Evolutionary conservation across 1,284 basidiomycete species (phyloP).

Genomic region (Rhizoctonia solani): DNA sequence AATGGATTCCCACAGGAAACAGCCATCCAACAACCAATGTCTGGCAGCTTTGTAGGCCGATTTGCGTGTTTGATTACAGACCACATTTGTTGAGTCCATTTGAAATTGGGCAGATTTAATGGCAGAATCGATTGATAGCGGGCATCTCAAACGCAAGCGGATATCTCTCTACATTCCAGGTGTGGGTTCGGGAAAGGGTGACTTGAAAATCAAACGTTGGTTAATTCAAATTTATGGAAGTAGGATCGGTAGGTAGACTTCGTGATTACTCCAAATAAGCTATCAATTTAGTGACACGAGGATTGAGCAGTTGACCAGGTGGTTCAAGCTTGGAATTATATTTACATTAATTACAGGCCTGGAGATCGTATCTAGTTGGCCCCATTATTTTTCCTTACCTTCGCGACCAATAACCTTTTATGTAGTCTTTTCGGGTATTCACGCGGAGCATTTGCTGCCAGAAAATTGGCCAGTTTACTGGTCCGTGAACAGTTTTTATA

Average conservation of each 20-base stretch:
- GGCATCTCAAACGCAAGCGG: neutral
- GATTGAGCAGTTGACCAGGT: neutral
- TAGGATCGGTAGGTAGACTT: neutral
- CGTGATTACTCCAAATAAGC: too few relatives aligned
- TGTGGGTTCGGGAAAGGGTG: neutral
- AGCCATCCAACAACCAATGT: conserved; percentile 11
- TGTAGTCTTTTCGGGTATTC: conserved; percentile 3
- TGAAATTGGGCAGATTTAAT: neutral
- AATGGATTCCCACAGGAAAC: neutral
- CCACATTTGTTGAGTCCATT: neutral
- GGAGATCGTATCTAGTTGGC: neutral
- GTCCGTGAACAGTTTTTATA: too few relatives aligned
- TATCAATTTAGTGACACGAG: neutral
- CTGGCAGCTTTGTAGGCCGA: conserved; percentile 4
- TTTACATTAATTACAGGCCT: neutral
- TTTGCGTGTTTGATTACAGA: neutral
- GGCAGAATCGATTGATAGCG: neutral
- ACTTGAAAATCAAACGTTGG: neutral
- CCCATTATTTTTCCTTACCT: neutral
- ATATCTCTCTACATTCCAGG: neutral
- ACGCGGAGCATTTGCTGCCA: conserved; percentile 33
- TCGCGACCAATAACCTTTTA: neutral
- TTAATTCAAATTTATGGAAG: neutral
- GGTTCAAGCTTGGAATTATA: neutral
- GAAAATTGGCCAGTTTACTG: conserved; percentile 28